These are phyloP conservation scores for Nyctanthes arbortristis DNA, from an alignment of 257 asterid species.

Conservation along the genomic window DNA sequence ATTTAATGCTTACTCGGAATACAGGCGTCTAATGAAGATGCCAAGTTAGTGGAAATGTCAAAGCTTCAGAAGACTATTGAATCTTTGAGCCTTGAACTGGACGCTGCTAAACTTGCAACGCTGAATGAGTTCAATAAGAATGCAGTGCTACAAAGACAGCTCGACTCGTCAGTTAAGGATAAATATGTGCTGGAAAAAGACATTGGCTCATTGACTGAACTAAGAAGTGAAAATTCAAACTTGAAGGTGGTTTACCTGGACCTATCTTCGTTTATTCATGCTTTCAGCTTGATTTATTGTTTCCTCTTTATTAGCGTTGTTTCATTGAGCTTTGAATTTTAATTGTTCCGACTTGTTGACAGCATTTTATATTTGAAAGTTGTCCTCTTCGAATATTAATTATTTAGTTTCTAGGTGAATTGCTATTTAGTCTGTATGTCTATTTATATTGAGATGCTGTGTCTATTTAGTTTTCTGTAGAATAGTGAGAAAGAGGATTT, in stretches of 20 bases:
- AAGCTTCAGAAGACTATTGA: slow-evolving; percentile 88
- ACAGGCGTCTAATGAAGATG: slow-evolving; percentile 88
- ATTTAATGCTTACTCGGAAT: slow-evolving; percentile 24
- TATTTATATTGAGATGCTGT: neutral
- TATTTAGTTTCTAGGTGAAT: neutral
- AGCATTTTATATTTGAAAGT: slow-evolving; percentile 17
- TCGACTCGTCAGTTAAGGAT: slow-evolving; percentile 70
- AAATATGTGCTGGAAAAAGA: slow-evolving; percentile 79
- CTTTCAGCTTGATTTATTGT: slow-evolving; percentile 13
- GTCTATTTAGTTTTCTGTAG: neutral
- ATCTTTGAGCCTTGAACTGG: slow-evolving; percentile 75
- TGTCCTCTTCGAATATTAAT: neutral
- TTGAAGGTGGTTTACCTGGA: slow-evolving; percentile 58
- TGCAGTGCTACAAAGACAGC: slow-evolving; percentile 66
- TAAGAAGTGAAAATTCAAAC: slow-evolving; percentile 71
- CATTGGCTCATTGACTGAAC: slow-evolving; percentile 48
- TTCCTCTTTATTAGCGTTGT: neutral
- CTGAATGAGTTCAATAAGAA: slow-evolving; percentile 89
- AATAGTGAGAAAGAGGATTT: neutral
- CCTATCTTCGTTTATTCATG: slow-evolving; percentile 10
- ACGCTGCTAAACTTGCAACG: slow-evolving; percentile 88
- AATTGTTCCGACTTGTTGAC: neutral
- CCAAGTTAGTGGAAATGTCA: slow-evolving; percentile 72
- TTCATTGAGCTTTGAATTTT: slow-evolving; percentile 15
- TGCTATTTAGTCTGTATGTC: neutral